Conservation (phyloP, 1,139 yeast species). For the Neolecta irregularis region DNA sequence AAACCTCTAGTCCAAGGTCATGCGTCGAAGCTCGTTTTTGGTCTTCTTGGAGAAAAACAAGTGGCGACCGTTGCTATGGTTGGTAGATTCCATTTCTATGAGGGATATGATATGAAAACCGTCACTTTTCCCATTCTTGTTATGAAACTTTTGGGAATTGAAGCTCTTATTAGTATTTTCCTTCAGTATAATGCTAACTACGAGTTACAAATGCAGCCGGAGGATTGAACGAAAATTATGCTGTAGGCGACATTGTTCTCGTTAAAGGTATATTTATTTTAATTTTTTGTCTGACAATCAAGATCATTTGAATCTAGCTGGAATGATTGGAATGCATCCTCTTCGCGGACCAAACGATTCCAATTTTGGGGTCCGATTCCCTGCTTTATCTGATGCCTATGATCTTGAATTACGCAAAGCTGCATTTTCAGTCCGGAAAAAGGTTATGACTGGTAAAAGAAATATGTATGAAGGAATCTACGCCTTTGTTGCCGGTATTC, state of each 20-base stretch:
- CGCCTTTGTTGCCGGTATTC: no score
- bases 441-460: no score
- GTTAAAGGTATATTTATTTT: no score
- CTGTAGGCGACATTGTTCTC: conserved; percentile 83
- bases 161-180: conserved; percentile 42
- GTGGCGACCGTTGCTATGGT: conserved; percentile 66
- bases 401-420: conserved; percentile 48
- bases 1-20: conserved; percentile 88
- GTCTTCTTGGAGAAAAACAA: conserved; percentile 48
- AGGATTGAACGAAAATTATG: conserved; percentile 49
- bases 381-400: conserved; percentile 81
- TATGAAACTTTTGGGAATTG: conserved; percentile 46
- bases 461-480: conserved; percentile 74
- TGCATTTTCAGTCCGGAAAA: no score
- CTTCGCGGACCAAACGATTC: conserved; percentile 76
- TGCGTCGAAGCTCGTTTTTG: conserved; percentile 68
- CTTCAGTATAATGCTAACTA: neutral
- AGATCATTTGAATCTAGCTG: conserved; percentile 74
- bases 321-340: conserved; percentile 77
- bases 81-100: conserved; percentile 38
- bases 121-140: conserved; percentile 79
- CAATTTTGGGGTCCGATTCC: conserved; percentile 69
- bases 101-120: conserved; percentile 67
- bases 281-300: conserved; percentile 7
- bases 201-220: conserved; percentile 92